Evolutionary conservation across 371 early-diverging fungal species (phyloP).

Genomic region (Syncephalis plumigaleata): DNA sequence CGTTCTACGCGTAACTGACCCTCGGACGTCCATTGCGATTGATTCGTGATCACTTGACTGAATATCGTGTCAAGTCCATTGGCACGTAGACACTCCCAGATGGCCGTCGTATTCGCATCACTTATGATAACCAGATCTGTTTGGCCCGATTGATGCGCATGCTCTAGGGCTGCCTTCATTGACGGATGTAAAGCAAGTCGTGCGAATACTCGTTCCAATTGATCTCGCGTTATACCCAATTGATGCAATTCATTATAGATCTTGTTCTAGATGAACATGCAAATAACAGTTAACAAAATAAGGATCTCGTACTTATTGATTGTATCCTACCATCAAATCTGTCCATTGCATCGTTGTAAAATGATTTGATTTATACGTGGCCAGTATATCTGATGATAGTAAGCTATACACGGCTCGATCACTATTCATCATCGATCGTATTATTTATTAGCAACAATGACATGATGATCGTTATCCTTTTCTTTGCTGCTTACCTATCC

Average conservation of each 20-base stretch:
- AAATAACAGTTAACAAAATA: background rate
- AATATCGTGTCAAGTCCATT: background rate
- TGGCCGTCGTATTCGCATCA: background rate
- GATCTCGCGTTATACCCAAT: background rate
- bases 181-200: background rate
- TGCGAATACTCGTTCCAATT: background rate
- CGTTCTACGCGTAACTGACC: background rate
- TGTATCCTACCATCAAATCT: constrained; percentile 1
- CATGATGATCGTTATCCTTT: background rate
- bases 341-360: background rate
- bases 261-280: background rate
- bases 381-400: background rate
- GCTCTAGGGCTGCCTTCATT: background rate
- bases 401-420: background rate
- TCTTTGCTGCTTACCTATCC: background rate
- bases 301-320: too few relatives aligned
- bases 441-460: background rate
- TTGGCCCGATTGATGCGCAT: background rate
- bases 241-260: background rate
- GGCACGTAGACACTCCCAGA: background rate
- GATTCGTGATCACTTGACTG: background rate
- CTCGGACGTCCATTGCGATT: background rate
- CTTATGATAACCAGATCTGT: background rate
- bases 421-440: background rate
- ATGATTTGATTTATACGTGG: background rate